These are phyloP conservation scores for Murraya paniculata DNA, from an alignment of 345 rosid species.

Conservation along the genomic window DNA sequence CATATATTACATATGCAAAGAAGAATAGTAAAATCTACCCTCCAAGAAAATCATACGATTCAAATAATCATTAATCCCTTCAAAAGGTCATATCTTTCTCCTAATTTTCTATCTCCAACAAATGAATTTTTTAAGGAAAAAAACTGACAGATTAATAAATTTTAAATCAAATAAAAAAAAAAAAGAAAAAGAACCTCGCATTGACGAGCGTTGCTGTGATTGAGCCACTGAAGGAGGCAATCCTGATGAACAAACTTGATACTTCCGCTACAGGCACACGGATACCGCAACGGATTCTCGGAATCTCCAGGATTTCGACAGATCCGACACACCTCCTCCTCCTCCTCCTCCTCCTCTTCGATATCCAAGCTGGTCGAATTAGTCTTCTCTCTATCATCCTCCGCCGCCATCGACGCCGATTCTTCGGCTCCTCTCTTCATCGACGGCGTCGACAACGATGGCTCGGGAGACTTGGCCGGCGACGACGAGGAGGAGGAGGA, in stretches of 20 bases:
- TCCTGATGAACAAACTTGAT: conserved; percentile 98
- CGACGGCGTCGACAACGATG: conserved; percentile 15
- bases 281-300: conserved; percentile 88
- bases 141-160: background rate
- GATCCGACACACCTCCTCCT: conserved; percentile 99
- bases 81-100: background rate
- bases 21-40: background rate
- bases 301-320: conserved; percentile 94
- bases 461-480: conserved; percentile 12
- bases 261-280: conserved; percentile 99
- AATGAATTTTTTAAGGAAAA: background rate
- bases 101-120: background rate
- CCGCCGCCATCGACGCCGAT: background rate
- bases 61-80: background rate
- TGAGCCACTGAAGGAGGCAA: conserved; percentile 98
- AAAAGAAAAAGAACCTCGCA: conserved; percentile 68
- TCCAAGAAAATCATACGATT: background rate
- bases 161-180: background rate
- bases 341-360: conserved; percentile 82
- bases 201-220: conserved; percentile 98
- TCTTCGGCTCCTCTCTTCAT: conserved; percentile 18
- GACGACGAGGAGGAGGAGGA: conserved; percentile 9
- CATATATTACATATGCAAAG: background rate
- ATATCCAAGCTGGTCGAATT: conserved; percentile 30
- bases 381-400: conserved; percentile 2